These are phyloP conservation scores for Ganoderma lingzhi DNA, from an alignment of 1,284 basidiomycete genomes.

Conservation along the genomic window DNA sequence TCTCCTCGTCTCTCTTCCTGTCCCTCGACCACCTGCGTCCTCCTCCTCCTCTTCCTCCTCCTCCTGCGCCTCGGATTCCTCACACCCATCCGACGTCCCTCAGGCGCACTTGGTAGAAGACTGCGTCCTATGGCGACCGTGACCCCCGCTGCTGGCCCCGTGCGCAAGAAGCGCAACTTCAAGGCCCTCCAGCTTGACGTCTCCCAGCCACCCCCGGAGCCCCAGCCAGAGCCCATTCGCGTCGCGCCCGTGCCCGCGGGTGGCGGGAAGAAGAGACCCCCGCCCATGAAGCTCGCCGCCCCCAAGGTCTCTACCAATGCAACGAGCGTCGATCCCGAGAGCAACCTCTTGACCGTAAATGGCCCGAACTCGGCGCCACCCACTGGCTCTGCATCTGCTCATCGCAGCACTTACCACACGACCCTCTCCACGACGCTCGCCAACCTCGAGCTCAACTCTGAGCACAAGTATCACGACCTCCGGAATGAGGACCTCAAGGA, in stretches of 20 bases:
- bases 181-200: conserved; percentile 76
- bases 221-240: conserved; percentile 50
- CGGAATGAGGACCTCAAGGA: conserved; percentile 86
- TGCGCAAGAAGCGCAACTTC: conserved; percentile 85
- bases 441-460: conserved; percentile 76
- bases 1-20: conserved; percentile 12
- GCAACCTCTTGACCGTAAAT: conserved; percentile 47
- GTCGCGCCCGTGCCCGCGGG: conserved; percentile 43
- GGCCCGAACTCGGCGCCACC: conserved; percentile 51
- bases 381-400: conserved; percentile 49
- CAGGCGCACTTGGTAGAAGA: conserved; percentile 6
- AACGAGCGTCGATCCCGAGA: conserved; percentile 47
- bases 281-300: conserved; percentile 63
- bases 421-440: conserved; percentile 79
- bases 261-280: conserved; percentile 65
- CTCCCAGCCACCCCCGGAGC: conserved; percentile 50
- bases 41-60: neutral
- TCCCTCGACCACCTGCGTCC: conserved; percentile 12
- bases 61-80: neutral
- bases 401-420: conserved; percentile 72
- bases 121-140: conserved; percentile 22
- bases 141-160: conserved; percentile 42
- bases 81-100: neutral
- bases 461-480: conserved; percentile 76
- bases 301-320: conserved; percentile 53